Evolutionary conservation across 208 protist species (phyloP), one percentile per base, ranked within the genome.

Genomic region (Wallacemonas sp.): DNA sequence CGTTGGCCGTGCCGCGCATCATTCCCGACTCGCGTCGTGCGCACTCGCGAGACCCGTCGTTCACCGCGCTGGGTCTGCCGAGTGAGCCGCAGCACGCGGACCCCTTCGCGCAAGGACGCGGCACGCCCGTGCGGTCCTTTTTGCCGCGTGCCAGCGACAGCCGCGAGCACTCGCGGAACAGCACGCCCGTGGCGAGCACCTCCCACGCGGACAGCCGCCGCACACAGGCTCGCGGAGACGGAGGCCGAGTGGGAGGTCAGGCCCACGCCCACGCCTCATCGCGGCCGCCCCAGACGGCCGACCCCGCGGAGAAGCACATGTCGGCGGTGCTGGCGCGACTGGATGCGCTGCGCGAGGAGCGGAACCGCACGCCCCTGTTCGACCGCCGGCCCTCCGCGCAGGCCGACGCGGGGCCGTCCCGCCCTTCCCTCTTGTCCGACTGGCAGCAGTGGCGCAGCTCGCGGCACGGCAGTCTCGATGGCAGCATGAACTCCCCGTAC

Each of bases 391-490:
- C 31, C 32, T 25, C 14, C 32, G 31, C 52, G 52, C 52, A 33
- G 52, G 18, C 52, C 18, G 26, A 8, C 32, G 36, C 52, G 16
- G 26, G 16, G 31, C 26, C 0, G 52, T 36, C 31, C 5, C 44
- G 25, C 3, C 28, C 45, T 12, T 50, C 62, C 4, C 42, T 55
- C 26, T 11, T 26, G 26, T 22, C 62, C 22, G 44, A 61, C 3
- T 46, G 65, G 20, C 65, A 59, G 32, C 52, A 59, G 31, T 59
- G 52, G 52, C 52, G 63, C 31, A 44, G 32, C 26, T 77, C 70
- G 14, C 65, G 66, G 4, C 29, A 64, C 14, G 39, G 48, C 32
- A 59, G 52, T 23, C 29, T 25, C 4, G 39, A n/a, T 69, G 69
- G 12, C 55, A 62, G 48, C 25, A 25, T 8, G 5, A 33, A 49